Conservation (phyloP, 75 land plant genomes). For the Selaginella moellendorffii region DNA sequence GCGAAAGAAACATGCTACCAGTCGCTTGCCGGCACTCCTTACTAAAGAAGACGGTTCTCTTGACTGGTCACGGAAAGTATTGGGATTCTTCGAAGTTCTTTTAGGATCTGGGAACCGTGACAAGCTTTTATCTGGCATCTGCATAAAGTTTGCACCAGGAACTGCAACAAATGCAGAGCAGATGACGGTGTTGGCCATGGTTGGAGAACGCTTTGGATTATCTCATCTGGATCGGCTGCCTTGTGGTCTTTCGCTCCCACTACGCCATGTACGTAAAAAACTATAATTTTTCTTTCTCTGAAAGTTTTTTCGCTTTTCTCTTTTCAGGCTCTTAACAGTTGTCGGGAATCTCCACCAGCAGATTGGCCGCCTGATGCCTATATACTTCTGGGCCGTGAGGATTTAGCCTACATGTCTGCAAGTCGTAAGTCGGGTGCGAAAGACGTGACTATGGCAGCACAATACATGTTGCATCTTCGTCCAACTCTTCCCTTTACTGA, state of each 20-base stretch:
- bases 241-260: conserved; percentile 78
- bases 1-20: conserved; percentile 24
- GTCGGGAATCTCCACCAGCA: conserved; percentile 82
- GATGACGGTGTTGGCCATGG: conserved; percentile 78
- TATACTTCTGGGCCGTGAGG: conserved; percentile 91
- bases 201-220: conserved; percentile 77
- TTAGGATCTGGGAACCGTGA: conserved; percentile 33
- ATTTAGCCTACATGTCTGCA: conserved; percentile 45
- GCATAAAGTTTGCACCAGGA: conserved; percentile 45
- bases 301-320: conserved; percentile 7
- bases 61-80: conserved; percentile 67
- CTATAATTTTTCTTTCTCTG: background rate
- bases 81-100: conserved; percentile 65
- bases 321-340: conserved; percentile 66
- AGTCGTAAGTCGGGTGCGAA: conserved; percentile 14
- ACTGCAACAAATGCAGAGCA: conserved; percentile 45
- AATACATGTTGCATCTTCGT: conserved; percentile 78
- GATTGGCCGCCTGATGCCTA: conserved; percentile 94
- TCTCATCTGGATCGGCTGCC: conserved; percentile 83
- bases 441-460: conserved; percentile 49
- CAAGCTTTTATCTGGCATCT: conserved; percentile 52
- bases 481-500: conserved; percentile 59
- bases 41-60: conserved; percentile 36
- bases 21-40: conserved; percentile 38
- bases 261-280: conserved; percentile 62